Conservation (phyloP, 2,329 filamentous ascomycete species). For the Dothidotthia symphoricarpi region DNA sequence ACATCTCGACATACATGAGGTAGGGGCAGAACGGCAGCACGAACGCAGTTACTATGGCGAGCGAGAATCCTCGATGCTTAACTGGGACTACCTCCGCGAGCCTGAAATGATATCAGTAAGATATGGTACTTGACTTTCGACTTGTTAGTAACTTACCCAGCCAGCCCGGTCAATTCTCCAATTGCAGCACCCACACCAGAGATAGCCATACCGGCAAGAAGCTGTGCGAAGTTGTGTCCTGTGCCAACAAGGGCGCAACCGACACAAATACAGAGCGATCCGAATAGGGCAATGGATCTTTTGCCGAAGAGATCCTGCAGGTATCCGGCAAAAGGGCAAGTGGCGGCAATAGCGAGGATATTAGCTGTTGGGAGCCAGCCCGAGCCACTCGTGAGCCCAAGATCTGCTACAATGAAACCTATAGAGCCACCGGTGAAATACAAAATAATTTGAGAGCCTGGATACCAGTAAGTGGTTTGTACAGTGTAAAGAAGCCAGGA, state of each 20-base stretch:
- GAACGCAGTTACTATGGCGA: constrained; percentile 35
- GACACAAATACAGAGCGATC: constrained; percentile 29
- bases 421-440: constrained; percentile 38
- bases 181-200: constrained; percentile 38
- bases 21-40: constrained; percentile 40
- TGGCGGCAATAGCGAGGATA: constrained; percentile 37
- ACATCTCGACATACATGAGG: constrained; percentile 32
- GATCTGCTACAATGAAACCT: constrained; percentile 30
- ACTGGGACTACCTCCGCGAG: constrained; percentile 37
- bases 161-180: constrained; percentile 37
- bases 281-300: constrained; percentile 38
- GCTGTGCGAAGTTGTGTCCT: constrained; percentile 33
- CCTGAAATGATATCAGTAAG: constrained; percentile 12
- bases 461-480: not conserved
- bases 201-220: constrained; percentile 36
- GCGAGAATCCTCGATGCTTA: constrained; percentile 35
- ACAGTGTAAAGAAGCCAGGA: not conserved
- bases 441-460: constrained; percentile 37
- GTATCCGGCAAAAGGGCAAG: constrained; percentile 38
- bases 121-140: not conserved
- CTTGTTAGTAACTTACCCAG: constrained; percentile 25
- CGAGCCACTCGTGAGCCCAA: constrained; percentile 21
- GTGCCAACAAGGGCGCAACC: constrained; percentile 32
- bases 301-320: constrained; percentile 39
- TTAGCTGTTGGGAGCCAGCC: constrained; percentile 39